Evolutionary conservation across 805 yeast species (phyloP), one percentile per base, ranked within the genome.

Genomic region (Clavispora asparagi): DNA sequence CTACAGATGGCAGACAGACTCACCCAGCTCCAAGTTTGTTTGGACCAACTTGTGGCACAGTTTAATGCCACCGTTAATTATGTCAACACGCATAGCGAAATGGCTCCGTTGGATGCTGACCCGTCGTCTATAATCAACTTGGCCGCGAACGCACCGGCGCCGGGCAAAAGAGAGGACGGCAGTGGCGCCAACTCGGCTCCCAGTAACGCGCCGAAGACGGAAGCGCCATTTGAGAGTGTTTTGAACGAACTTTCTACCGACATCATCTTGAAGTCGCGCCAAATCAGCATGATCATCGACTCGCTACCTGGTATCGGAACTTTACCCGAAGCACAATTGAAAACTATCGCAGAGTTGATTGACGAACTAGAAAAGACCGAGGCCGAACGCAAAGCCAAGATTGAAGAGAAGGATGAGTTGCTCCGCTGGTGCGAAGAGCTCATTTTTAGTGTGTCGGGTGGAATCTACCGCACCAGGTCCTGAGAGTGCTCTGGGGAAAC

Each of bases 221-320:
- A 54, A 33, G 45, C 51, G 12, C 52, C 57, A 17, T 68, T 67
- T 45, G 67, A 63, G 14, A 66, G 73, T 49, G 85, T 83, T 26
- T 74, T 82, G 40, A 81, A 79, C 54, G 98, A 94, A 60, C 72
- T 94, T 8, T 79, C 96, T 2, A 80, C 87, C 0, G 99, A 92
- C 60, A 77, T 92, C 8, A 87, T 91, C 25, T 66, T 89, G 47
- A 91, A 91, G 59, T 80, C 95, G 6, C 78, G 95, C 56, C 98
- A 94, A 62, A 86, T 92, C 13, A 78, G 87, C 35, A 82, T 87
- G 57, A 77, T 92, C 26, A 90, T 92, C 35, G 95, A 87, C 59
- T 81, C 95, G 2, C 70, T 92, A 38, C 99, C 99, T 0, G 98
- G 97, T 11, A 87, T 89, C 2, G 97, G 95, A 8, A 91, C 85